A percentile compares a stretch with the other conserved stretches of the same genome.
These are phyloP conservation scores for Daldinia bambusicola DNA, from an alignment of 495 filamentous ascomycete species.

Conservation along the genomic window DNA sequence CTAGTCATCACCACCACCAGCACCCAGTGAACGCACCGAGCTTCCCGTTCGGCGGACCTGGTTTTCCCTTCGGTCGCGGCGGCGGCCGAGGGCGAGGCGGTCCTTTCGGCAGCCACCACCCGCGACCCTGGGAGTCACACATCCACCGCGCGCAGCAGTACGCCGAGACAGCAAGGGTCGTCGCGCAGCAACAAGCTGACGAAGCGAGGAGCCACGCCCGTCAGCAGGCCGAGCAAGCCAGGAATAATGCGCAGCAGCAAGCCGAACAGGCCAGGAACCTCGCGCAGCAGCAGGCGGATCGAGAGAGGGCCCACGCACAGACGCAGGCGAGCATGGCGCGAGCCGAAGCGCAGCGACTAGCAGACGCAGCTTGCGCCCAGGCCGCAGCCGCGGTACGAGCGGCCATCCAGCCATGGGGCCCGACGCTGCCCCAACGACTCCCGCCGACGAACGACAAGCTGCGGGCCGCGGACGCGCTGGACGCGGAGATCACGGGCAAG, in stretches of 20 bases:
- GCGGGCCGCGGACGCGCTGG: constrained; percentile 43
- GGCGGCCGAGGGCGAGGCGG: constrained; percentile 9
- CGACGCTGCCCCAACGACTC: background rate
- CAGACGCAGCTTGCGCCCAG: background rate
- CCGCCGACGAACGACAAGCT: constrained; percentile 20
- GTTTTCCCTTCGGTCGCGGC: constrained; percentile 6
- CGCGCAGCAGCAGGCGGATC: background rate
- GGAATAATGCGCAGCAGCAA: background rate
- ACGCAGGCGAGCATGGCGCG: constrained; percentile 12
- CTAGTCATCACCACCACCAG: background rate
- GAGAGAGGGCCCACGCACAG: background rate
- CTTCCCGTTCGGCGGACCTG: constrained; percentile 4
- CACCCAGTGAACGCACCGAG: background rate
- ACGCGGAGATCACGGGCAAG: constrained; percentile 44
- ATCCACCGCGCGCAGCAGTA: constrained; percentile 16
- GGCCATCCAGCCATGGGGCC: background rate
- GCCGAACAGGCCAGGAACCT: constrained; percentile 1
- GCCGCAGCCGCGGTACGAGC: background rate
- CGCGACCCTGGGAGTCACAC: constrained; percentile 17
- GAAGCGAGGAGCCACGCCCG: constrained; percentile 3
- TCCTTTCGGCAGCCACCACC: background rate
- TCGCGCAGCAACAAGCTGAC: background rate
- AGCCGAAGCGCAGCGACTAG: background rate
- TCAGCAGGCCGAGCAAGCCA: background rate
- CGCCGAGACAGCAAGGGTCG: background rate